Base-by-base conservation (phyloP, 2,329 filamentous ascomycete species). In the Pestalotiopsis sp. region DNA sequence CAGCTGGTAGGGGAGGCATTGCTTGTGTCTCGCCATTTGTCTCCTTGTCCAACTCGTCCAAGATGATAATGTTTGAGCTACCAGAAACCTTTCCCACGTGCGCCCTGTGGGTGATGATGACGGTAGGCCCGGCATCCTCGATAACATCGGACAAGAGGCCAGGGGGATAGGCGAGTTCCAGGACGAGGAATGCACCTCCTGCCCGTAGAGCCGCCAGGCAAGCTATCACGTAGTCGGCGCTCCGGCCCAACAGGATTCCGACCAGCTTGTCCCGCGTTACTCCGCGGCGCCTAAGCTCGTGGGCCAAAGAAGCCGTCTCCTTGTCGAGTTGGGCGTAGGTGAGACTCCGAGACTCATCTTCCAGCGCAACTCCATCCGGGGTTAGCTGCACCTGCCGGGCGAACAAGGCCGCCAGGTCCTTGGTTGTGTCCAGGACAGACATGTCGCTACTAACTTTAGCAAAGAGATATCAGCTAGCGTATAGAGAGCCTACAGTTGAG, bases 161-260 rank as follows among this genome's bases (percentile, higher is more conserved):
- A 0, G 91, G 88, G 14, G 93, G 93, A 72, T 95, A 95, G 3
- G 93, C 93, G 63, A 94, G 84, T 80, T 95, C 93, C 3, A 95
- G 87, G 2, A 95, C 92, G 4, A 95, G 84, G 76, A 94, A 95
- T 1, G 93, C 93, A 66, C 93, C 93, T 65, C 92, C 93, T 2
- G 93, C 92, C 69, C 91, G 89, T 52, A 95, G 86, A n/a, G 91
- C 89, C 31, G 93, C 93, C 66, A 95, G 83, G 76, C 91, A 94
- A 17, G 92, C 90, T 78, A 95, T 90, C 70, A 95, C 91, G 80
- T 95, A 94, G 80, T 94, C 87, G 63, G 92, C 91, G 77, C 91
- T 93, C 67, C 92, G 89, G 68, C 89, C 90, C 76, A 95, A 86
- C 66, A 95, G 85, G 57, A 95, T 90, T 66, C 93, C 93, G 40